Conservation (phyloP, 768 basidiomycete genomes). For the Pisolithus albus region DNA sequence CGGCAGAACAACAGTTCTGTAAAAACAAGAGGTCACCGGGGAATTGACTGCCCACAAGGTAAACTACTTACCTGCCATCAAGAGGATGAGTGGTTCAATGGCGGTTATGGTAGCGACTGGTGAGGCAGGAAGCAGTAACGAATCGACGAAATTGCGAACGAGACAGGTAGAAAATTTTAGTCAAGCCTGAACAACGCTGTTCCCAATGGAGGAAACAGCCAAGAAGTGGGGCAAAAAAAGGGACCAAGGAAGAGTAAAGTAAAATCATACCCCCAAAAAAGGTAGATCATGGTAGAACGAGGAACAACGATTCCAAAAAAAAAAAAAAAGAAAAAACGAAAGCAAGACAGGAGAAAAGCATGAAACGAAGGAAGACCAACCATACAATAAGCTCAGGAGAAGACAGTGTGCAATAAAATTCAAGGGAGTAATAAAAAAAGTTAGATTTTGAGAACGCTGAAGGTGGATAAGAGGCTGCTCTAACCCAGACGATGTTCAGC, state of each 20-base stretch:
- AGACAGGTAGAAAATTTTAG: not conserved
- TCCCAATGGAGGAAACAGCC: not conserved
- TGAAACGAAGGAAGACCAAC: not conserved
- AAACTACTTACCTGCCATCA: not conserved
- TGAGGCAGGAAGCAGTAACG: not conserved
- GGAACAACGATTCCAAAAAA: not conserved
- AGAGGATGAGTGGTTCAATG: not conserved
- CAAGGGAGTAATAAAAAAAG: not conserved
- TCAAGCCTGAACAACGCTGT: no score
- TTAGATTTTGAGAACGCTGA: no score
- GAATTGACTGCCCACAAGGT: not conserved
- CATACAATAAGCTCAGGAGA: no score
- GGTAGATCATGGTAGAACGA: not conserved
- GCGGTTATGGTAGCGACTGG: not conserved
- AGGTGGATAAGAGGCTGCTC: not conserved
- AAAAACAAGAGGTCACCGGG: not conserved
- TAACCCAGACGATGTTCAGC: conserved; percentile 24
- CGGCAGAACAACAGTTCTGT: not conserved
- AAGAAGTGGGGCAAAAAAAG: not conserved
- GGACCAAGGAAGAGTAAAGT: not conserved
- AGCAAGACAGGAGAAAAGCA: not conserved
- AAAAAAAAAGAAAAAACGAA: not conserved
- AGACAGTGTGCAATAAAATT: not conserved
- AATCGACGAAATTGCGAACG: not conserved
- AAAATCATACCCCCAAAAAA: not conserved